These are phyloP conservation scores for Westerdykella sp. DNA, from an alignment of 2,329 filamentous ascomycete genomes.

Conservation along the genomic window DNA sequence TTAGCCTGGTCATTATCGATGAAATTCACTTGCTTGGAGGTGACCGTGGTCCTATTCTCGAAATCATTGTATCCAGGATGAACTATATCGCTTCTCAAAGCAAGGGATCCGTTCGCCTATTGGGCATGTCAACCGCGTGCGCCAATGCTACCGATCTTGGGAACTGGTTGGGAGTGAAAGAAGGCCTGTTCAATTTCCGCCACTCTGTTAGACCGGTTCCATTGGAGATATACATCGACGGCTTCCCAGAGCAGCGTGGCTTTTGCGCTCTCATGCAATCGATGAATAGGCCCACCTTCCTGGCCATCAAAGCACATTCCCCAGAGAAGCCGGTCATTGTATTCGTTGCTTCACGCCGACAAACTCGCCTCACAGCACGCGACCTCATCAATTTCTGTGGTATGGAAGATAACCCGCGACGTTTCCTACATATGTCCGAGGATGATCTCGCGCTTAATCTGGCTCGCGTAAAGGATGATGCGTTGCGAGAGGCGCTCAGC, in stretches of 20 bases:
- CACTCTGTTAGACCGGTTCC: conserved; percentile 96
- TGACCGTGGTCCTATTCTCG: conserved; percentile 92
- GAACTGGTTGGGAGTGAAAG: conserved; percentile 96
- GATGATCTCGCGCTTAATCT: conserved; percentile 87
- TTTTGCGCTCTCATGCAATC: conserved; percentile 98
- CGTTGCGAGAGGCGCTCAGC: conserved; percentile 84
- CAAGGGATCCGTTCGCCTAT: conserved; percentile 76
- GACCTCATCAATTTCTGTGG: conserved; percentile 96
- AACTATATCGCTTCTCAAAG: conserved; percentile 97
- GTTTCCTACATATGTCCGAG: conserved; percentile 90
- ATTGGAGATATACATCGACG: conserved; percentile 93
- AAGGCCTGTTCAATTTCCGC: conserved; percentile 91
- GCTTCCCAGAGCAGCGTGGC: conserved; percentile 87
- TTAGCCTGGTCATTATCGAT: conserved; percentile 94
- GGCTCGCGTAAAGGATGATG: conserved; percentile 85
- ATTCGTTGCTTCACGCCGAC: conserved; percentile 90
- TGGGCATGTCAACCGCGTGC: conserved; percentile 99
- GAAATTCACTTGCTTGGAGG: conserved; percentile 97
- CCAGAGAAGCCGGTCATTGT: conserved; percentile 97
- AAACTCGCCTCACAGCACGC: conserved; percentile 90
- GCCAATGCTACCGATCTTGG: conserved; percentile 90
- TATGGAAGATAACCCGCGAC: conserved; percentile 94
- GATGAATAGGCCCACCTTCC: conserved; percentile 95
- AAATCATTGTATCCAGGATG: conserved; percentile 92
- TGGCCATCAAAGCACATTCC: conserved; percentile 94